phyloP scores from a whole-genome alignment of 352 stramenopile genomes.

The Globisporangium apiculatum region DNA sequence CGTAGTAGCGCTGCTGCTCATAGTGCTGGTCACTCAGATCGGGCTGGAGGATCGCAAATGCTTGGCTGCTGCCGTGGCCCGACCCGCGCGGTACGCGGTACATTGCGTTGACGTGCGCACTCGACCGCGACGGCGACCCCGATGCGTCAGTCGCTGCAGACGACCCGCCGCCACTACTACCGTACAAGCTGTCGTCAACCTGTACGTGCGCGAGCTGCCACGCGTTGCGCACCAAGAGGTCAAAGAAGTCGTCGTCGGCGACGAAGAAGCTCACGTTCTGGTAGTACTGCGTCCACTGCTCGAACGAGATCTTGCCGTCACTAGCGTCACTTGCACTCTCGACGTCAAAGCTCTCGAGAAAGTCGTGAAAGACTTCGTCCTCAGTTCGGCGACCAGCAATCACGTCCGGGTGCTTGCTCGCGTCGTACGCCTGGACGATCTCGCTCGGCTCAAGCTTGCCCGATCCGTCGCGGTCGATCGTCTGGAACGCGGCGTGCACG shows the following conservation, averaged over 20 bases:
- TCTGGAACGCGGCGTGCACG: slow-evolving; percentile 72
- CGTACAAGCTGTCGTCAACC: slow-evolving; percentile 2
- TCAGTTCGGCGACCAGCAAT: slow-evolving; percentile 45
- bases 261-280: slow-evolving; percentile 85
- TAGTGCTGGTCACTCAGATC: slow-evolving; percentile 40
- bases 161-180: background rate
- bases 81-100: slow-evolving; percentile 20
- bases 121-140: background rate
- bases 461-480: slow-evolving; percentile 42
- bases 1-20: slow-evolving; percentile 6
- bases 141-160: background rate
- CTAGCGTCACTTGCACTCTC: slow-evolving; percentile 14
- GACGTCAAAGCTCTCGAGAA: slow-evolving; percentile 72
- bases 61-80: slow-evolving; percentile 44
- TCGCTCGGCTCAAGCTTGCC: slow-evolving; percentile 49
- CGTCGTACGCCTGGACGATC: slow-evolving; percentile 60
- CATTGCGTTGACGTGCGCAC: background rate
- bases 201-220: slow-evolving; percentile 46
- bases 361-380: slow-evolving; percentile 64
- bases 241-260: slow-evolving; percentile 86
- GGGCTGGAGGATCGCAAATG: slow-evolving; percentile 55
- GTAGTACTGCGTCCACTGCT: slow-evolving; percentile 83
- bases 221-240: slow-evolving; percentile 85
- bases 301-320: slow-evolving; percentile 27
- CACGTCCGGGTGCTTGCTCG: slow-evolving; percentile 66